Base-by-base conservation (phyloP, 306 rosid species). In the Lathyrus aphaca region DNA sequence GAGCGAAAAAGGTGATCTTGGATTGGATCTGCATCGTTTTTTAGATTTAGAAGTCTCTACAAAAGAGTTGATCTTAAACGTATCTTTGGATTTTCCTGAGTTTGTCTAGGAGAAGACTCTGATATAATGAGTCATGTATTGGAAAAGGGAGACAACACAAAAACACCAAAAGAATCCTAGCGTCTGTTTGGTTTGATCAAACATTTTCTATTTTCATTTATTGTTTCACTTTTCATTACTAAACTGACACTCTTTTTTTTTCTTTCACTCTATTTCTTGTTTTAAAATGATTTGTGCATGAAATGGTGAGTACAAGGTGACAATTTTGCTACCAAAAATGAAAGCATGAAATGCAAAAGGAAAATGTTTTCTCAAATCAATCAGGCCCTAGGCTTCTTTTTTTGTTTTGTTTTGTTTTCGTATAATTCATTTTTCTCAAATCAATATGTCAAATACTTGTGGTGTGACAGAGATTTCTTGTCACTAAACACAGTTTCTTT, bases 31-130 rank as follows among this genome's bases (percentile, higher is more conserved):
- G 32, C 32, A 29, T 29, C 4, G 32, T 29, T 4, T 29, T 29
- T 29, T 29, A 6, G 32, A 29, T 29, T 29, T 29, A 4, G 6
- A 29, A 29, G 6, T 29, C 6, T 29, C 32, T 29, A 29, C 5
- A 29, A 29, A 29, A 29, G 32, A 29, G 32, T 29, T 29, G 5
- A 29, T 29, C 32, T 3, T 29, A 29, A 5, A 16, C 25, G 21
- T 27, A 35, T n/a, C 14, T 8, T 35, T 15, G 11, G 32, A 53
- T 21, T 53, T 19, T 10, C 57, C n/a, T n/a, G n/a, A n/a, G n/a
- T n/a, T n/a, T n/a, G n/a, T n/a, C n/a, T n/a, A n/a, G n/a, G 27
- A 17, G 57, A 50, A 49, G 55, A 51, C 30, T 16, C 57, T 51
- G 30, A 18, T 51, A 51, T 19, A 18, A 5, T 17, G 57, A 51